These are phyloP conservation scores for Vigna nakashimae DNA, from an alignment of 306 rosid species.

Conservation along the genomic window DNA sequence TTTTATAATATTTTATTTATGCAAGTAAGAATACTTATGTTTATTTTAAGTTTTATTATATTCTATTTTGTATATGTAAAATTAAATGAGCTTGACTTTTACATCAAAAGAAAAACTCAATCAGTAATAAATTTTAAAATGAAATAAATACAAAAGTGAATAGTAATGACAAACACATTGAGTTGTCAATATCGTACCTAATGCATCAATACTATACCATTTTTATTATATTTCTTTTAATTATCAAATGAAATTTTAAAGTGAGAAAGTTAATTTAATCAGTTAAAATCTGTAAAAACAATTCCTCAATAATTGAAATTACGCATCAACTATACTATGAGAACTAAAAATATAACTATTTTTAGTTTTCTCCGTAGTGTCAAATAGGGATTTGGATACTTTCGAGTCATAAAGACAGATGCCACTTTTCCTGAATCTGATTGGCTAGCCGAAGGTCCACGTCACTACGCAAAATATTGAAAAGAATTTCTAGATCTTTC, in stretches of 20 bases:
- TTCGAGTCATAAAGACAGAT: conserved; percentile 23
- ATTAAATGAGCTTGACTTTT: not conserved
- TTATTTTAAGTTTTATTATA: no score
- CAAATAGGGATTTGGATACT: conserved; percentile 55
- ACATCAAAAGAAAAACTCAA: not conserved
- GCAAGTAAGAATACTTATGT: no score
- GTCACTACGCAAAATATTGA: conserved; percentile 3
- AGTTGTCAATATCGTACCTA: not conserved
- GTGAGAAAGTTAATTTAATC: not conserved
- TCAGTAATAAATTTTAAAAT: not conserved
- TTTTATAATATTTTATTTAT: no score
- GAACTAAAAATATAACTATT: not conserved
- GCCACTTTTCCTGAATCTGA: conserved; percentile 40
- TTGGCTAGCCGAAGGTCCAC: conserved; percentile 40
- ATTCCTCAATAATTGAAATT: not conserved
- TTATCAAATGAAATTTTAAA: not conserved
- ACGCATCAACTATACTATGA: not conserved
- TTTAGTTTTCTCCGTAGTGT: not conserved
- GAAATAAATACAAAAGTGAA: not conserved
- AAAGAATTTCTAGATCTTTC: conserved; percentile 6
- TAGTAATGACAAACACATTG: not conserved
- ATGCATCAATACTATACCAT: not conserved
- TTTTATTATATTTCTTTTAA: not conserved
- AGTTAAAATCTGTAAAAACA: not conserved
- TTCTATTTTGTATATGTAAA: no score